These are phyloP conservation scores for Agaricus bisporus DNA, from an alignment of 768 basidiomycete genomes.

Conservation along the genomic window DNA sequence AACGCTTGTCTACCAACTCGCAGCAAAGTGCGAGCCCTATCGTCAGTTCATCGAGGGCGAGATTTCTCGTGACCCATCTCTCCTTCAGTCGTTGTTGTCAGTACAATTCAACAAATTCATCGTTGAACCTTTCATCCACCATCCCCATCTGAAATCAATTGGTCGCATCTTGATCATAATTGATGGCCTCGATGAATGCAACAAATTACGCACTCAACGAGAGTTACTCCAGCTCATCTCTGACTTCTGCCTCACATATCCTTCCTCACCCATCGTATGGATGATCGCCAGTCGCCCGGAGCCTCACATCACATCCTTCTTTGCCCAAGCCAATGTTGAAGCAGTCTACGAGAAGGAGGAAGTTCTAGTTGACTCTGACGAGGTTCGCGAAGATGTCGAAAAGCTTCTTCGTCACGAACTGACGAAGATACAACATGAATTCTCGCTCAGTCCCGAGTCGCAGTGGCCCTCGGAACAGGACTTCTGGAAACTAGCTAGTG, in stretches of 20 bases:
- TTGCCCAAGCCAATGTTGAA: neutral
- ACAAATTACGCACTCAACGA: neutral
- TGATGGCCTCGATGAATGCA: constrained; percentile 1
- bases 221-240: neutral
- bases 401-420: neutral
- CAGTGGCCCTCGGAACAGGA: neutral
- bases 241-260: neutral
- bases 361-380: neutral
- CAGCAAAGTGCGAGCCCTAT: neutral
- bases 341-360: neutral
- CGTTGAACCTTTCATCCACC: constrained; percentile 7
- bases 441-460: neutral
- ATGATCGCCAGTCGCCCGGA: neutral
- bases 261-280: neutral
- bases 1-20: constrained; percentile 19
- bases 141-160: neutral
- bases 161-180: neutral
- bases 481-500: neutral
- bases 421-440: neutral
- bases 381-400: neutral
- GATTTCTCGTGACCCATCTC: constrained; percentile 8
- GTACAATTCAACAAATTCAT: constrained; percentile 14
- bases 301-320: constrained; percentile 1
- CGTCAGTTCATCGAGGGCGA: constrained; percentile 6
- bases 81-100: constrained; percentile 4